Base-by-base conservation (phyloP, 306 rosid genomes). In the Elaeagnus macrophylla region DNA sequence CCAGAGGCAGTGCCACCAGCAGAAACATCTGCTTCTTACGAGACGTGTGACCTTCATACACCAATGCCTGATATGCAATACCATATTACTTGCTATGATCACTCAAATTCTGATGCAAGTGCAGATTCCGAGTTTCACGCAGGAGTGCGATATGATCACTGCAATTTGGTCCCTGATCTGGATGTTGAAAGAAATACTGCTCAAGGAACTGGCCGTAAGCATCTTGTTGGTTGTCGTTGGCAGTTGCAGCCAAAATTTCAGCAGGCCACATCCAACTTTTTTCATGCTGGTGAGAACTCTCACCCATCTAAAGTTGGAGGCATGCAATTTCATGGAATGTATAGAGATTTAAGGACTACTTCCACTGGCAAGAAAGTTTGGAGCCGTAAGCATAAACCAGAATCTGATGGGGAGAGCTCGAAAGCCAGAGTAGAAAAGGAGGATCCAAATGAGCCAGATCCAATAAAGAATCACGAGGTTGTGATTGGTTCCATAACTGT, bases 401-500 rank as follows among this genome's bases (percentile, higher is more conserved):
- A 79, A 75, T 60, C 12, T 60, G 70, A 67, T 51, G 74, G 77
- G 53, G 63, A 49, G 48, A 64, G 71, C 63, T 57, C 51, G 46
- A 70, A 81, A 61, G 58, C 77, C 65, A 66, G 37, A 38, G 57
- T 42, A 47, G 72, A 68, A 62, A 61, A 61, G 48, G 81, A 81
- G 72, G 44, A 72, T 10, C 47, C 32, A 18, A 47, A 49, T 62
- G 59, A 56, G 38, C 59, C 61, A 9, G 83, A 76, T 61, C 62
- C 57, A 64, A 59, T 42, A 38, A 81, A 81, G 69, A 71, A 75
- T 50, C 66, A 58, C 36, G 85, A 82, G 74, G 77, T 89, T 57
- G 62, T 89, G 63, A 89, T 89, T 58, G 97, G 97, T 62, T 89
- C 97, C 38, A 79, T 89, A 59, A 37, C 89, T 15, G 83, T 89